phyloP scores from a whole-genome alignment of 2,329 filamentous ascomycete species.

The Fusarium nodosum region DNA sequence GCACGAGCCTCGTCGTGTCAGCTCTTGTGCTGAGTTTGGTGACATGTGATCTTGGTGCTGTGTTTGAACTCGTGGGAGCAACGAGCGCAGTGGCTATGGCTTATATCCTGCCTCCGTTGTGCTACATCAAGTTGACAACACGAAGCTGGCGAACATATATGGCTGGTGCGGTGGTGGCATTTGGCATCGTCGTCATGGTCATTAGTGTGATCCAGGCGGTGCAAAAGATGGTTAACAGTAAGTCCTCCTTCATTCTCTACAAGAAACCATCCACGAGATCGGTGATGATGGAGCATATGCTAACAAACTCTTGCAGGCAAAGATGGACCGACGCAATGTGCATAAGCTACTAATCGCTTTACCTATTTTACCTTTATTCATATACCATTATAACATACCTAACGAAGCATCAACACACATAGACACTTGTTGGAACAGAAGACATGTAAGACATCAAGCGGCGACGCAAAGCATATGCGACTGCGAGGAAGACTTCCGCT shows the following conservation, averaged over 20 bases:
- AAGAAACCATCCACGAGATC: background rate
- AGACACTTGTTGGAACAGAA: constrained; percentile 28
- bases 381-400: constrained; percentile 26
- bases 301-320: constrained; percentile 43
- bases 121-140: constrained; percentile 92
- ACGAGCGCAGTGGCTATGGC: constrained; percentile 94
- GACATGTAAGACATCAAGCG: constrained; percentile 31
- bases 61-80: constrained; percentile 96
- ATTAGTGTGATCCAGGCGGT: constrained; percentile 83
- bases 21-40: constrained; percentile 84
- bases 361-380: constrained; percentile 13
- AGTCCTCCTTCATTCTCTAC: constrained; percentile 6
- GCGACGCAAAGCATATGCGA: constrained; percentile 12
- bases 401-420: constrained; percentile 35
- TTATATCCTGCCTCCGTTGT: constrained; percentile 94
- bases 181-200: constrained; percentile 83
- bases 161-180: constrained; percentile 78
- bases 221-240: constrained; percentile 72
- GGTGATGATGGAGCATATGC: constrained; percentile 1
- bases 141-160: constrained; percentile 80
- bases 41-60: constrained; percentile 92
- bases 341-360: constrained; percentile 28
- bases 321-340: constrained; percentile 48
- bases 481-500: background rate
- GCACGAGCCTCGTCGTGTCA: constrained; percentile 81